phyloP scores from a whole-genome alignment of 31 red algal species.

The Porphyra umbilicalis region DNA sequence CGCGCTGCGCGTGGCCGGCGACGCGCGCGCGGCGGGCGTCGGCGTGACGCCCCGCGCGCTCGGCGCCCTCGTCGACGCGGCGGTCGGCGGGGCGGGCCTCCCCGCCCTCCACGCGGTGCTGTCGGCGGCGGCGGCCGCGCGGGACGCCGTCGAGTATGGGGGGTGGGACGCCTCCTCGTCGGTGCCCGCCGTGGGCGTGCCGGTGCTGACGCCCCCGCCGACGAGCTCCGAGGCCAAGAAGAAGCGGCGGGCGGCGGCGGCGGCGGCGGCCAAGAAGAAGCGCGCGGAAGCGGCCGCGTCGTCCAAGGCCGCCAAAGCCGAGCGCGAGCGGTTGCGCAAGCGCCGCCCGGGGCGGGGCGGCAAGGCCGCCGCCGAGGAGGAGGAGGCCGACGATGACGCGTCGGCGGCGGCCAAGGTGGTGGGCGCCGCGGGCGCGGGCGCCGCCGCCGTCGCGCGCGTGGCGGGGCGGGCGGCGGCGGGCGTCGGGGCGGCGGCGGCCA shows the following conservation, averaged over 20 bases:
- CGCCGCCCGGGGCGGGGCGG: not conserved
- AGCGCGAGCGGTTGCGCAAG: not conserved
- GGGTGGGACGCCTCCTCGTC: not conserved
- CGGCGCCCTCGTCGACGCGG: constrained; percentile 11
- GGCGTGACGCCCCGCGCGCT: constrained; percentile 3
- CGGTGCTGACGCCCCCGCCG: constrained; percentile 7
- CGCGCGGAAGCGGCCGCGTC: not conserved
- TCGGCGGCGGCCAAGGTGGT: not conserved
- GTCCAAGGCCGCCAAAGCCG: not conserved
- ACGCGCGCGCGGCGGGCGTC: constrained; percentile 10
- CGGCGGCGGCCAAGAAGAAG: not conserved
- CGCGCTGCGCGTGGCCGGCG: constrained; percentile 6
- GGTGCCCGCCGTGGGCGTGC: not conserved
- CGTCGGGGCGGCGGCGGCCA: constrained; percentile 2
- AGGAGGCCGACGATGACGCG: not conserved
- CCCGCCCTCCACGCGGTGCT: constrained; percentile 3
- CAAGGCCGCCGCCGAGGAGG: too few species aligned
- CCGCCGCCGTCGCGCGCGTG: not conserved
- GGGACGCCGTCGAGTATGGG: constrained; percentile 4
- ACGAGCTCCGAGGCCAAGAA: constrained; percentile 13
- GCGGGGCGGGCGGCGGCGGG: constrained; percentile 8
- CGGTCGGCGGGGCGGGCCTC: not conserved
- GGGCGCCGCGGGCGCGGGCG: not conserved
- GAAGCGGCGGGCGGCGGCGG: not conserved
- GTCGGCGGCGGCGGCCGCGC: not conserved